Percentiles rank a stretch among this genome's conserved stretches.
These are phyloP conservation scores for Knufia petricola DNA, from an alignment of 2,329 filamentous ascomycete genomes.

Conservation along the genomic window DNA sequence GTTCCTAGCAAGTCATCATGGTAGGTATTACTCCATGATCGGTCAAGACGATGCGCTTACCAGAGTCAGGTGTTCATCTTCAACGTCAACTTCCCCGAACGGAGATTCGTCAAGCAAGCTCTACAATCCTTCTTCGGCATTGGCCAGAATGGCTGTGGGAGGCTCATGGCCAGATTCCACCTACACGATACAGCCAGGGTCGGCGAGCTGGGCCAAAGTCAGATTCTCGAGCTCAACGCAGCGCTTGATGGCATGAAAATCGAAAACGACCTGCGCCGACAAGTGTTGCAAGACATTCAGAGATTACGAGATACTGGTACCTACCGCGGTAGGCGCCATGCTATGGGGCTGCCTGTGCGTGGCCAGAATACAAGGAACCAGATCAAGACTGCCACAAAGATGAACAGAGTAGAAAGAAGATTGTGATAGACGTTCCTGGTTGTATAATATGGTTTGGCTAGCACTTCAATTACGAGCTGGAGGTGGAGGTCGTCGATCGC, in stretches of 20 bases:
- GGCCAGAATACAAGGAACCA: constrained; percentile 81
- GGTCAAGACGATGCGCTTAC: background rate
- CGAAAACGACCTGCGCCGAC: constrained; percentile 72
- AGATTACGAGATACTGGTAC: constrained; percentile 82
- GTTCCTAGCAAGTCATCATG: background rate
- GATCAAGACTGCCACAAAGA: constrained; percentile 48
- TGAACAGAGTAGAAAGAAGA: constrained; percentile 51
- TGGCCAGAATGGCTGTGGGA: constrained; percentile 57
- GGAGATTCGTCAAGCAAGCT: constrained; percentile 61
- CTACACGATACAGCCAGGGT: constrained; percentile 78
- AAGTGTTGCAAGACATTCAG: constrained; percentile 74
- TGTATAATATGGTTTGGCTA: no score
- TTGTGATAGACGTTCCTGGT: constrained; percentile 23
- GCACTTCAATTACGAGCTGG: no score
- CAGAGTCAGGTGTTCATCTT: constrained; percentile 64
- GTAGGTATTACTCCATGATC: background rate
- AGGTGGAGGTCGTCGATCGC: no score
- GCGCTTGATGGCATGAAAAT: constrained; percentile 88
- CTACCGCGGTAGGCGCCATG: constrained; percentile 81
- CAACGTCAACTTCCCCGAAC: constrained; percentile 76
- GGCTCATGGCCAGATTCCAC: constrained; percentile 77
- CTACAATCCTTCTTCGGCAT: constrained; percentile 83
- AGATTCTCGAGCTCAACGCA: constrained; percentile 70
- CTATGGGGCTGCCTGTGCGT: constrained; percentile 81
- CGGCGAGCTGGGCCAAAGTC: constrained; percentile 63